Percentiles rank a stretch among this genome's conserved stretches.
These are phyloP conservation scores for Orbilia oligospora DNA, from an alignment of 2,329 filamentous ascomycete species.

Conservation along the genomic window DNA sequence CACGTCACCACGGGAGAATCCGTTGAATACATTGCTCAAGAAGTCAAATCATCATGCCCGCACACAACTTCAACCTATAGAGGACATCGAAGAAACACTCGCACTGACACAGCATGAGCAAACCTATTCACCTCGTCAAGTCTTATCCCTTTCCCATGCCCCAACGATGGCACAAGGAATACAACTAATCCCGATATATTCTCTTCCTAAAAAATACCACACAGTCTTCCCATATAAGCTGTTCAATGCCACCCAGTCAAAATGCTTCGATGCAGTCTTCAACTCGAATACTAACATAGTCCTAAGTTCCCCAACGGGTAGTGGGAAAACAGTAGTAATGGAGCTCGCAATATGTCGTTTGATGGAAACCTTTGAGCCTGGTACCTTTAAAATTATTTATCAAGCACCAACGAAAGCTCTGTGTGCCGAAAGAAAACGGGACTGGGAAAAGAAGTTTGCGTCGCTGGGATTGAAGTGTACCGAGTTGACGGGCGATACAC, in stretches of 20 bases:
- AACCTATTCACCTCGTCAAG: constrained; percentile 28
- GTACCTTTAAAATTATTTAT: constrained; percentile 84
- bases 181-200: constrained; percentile 66
- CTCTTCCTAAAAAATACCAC: constrained; percentile 78
- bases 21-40: constrained; percentile 38
- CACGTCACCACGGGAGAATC: constrained; percentile 30
- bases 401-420: constrained; percentile 87
- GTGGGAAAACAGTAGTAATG: constrained; percentile 85
- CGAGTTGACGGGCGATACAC: constrained; percentile 86
- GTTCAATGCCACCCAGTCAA: constrained; percentile 88
- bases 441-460: constrained; percentile 83
- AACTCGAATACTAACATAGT: constrained; percentile 81
- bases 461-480: constrained; percentile 78
- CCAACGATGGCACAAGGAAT: constrained; percentile 68
- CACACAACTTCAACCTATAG: not conserved
- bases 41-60: constrained; percentile 9
- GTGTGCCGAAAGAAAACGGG: constrained; percentile 78
- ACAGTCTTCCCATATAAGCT: constrained; percentile 79
- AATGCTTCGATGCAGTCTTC: constrained; percentile 79
- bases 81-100: constrained; percentile 8
- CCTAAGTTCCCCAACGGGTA: constrained; percentile 84
- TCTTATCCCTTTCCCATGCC: constrained; percentile 60
- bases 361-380: constrained; percentile 71
- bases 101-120: not conserved
- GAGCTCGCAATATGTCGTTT: constrained; percentile 86